Conservation (phyloP, 129 eudicot species). For the Apium graveolens region DNA sequence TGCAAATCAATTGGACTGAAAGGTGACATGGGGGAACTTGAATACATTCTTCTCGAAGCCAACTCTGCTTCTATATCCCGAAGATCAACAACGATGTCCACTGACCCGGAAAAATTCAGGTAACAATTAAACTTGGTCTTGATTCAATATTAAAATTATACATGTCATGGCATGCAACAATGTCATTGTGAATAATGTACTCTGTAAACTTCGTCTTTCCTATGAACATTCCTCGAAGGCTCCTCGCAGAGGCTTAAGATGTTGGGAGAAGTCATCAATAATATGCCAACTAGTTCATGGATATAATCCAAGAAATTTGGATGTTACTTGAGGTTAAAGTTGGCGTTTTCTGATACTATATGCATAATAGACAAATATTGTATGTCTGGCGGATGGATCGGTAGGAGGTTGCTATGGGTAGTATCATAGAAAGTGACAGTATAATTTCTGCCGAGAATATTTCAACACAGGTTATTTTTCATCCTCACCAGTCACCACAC, state of each 20-base stretch:
- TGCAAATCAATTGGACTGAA: conserved; percentile 66
- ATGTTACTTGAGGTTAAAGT: not conserved
- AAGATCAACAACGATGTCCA: conserved; percentile 26
- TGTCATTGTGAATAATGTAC: not conserved
- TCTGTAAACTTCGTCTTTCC: not conserved
- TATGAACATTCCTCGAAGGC: not conserved
- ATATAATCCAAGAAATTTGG: not conserved
- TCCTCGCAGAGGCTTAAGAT: not conserved
- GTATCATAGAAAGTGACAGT: not conserved
- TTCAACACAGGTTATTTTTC: not conserved
- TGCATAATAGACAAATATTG: not conserved
- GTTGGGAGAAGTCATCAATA: not conserved
- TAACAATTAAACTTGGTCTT: conserved; percentile 9
- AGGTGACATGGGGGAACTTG: conserved; percentile 86
- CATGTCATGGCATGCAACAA: not conserved
- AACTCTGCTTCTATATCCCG: conserved; percentile 24
- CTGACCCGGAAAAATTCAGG: conserved; percentile 69
- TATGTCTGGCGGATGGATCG: conserved; percentile 6
- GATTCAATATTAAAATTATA: not conserved
- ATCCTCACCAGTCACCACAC: not conserved
- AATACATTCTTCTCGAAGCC: conserved; percentile 77
- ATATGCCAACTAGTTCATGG: not conserved
- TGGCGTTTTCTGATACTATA: too few species aligned
- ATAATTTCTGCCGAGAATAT: not conserved
- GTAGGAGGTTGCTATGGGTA: conserved; percentile 2